Base-by-base conservation (phyloP, 2,329 filamentous ascomycete species). In the Trichophyton verrucosum region DNA sequence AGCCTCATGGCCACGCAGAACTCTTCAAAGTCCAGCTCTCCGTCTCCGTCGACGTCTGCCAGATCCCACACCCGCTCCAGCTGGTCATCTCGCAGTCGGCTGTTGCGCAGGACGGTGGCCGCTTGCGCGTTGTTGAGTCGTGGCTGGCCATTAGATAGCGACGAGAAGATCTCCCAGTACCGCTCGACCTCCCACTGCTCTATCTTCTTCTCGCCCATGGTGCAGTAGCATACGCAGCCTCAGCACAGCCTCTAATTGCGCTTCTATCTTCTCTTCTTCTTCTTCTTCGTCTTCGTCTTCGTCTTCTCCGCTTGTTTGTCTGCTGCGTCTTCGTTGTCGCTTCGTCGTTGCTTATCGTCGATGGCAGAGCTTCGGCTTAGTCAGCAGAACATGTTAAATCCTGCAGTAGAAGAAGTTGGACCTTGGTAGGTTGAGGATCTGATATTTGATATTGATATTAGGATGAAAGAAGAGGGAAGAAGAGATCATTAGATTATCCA, bases 1-100 rank as follows among this genome's bases (percentile, higher is more conserved):
- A 99, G 79, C 70, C 94, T 85, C 94, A 99, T 99, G 44, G 91
- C 94, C 62, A 99, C 94, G 75, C 94, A 99, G 74, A 99, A 99
- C 80, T 99, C 94, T 77, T 99, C 94, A 78, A 99, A 99, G 76
- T 99, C 94, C 60, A 99, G 81, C 75, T 95, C 95, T 65, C 94
- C 94, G 78, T 99, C 94, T 68, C 91, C 91, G 76, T 99, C 94
- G 64, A 99, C 90, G 73, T 99, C 94, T 62, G 94, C 90, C 64
- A 99, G 81, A 71, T 99, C 94, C 94, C 94, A 99, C 64, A 99
- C 89, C 68, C 86, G 84, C 77, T 97, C 94, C n/a, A 99, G 86
- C 77, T 99, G 92, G 70, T 86, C 84, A 73, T 89, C 86, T 64
- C 82, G 80, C 64, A 89, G 77, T 68, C 85, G 84, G 65, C 82